Conservation (phyloP, 129 eudicot genomes). For the Deinandra increscens region DNA sequence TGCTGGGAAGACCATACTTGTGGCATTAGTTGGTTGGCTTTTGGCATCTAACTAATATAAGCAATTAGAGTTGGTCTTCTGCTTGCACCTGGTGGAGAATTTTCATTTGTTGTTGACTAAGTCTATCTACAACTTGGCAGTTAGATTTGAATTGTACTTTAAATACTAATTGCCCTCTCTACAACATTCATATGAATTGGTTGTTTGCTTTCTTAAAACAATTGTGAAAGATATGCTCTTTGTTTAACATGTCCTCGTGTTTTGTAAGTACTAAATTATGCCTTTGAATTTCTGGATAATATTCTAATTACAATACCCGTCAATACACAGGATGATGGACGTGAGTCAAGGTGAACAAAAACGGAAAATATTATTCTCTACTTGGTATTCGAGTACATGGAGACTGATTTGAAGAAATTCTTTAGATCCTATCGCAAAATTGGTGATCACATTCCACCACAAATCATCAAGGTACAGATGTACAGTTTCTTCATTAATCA, state of each 20-base stretch:
- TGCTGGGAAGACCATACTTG: slow-evolving; percentile 80
- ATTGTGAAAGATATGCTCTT: too few species aligned
- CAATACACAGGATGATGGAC: slow-evolving; percentile 59
- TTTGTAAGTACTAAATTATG: too few species aligned
- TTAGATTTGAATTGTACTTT: too few species aligned
- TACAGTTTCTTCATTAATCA: neutral
- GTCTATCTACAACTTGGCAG: too few species aligned
- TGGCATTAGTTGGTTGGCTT: slow-evolving; percentile 67
- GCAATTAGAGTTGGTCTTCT: slow-evolving; percentile 93
- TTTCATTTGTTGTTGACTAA: slow-evolving; percentile 98
- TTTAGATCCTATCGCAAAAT: slow-evolving; percentile 54
- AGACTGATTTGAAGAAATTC: slow-evolving; percentile 80
- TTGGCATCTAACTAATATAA: slow-evolving; percentile 77
- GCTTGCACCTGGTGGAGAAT: slow-evolving; percentile 99
- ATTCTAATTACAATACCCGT: neutral
- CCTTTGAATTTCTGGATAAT: neutral
- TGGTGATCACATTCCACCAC: slow-evolving; percentile 49
- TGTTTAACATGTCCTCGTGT: too few species aligned
- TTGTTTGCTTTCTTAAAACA: too few species aligned
- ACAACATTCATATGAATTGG: too few species aligned
- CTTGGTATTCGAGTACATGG: slow-evolving; percentile 94
- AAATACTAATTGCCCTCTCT: too few species aligned
- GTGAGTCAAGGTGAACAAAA: slow-evolving; percentile 86
- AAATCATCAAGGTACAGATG: slow-evolving; percentile 66
- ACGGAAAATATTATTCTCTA: slow-evolving; percentile 80